Base-by-base conservation (phyloP, 2,329 filamentous ascomycete genomes). In the Ophiostoma himal-ulmi region DNA sequence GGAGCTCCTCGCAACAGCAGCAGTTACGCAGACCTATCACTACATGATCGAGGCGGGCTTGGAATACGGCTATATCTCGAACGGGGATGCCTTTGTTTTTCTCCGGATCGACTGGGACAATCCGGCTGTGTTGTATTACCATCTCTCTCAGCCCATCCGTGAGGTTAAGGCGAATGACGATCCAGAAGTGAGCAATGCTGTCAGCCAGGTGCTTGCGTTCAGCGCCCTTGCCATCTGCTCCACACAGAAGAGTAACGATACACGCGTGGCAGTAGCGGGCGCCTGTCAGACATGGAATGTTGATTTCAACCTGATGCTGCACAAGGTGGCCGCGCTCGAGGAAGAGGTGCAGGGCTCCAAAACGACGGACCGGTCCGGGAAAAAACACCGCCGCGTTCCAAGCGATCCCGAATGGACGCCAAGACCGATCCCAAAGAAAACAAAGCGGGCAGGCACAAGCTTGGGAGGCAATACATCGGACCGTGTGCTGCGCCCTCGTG, bases 31-130 rank as follows among this genome's bases (percentile, higher is more conserved):
- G 75, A 80, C 79, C 0, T 85, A 82, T 73, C 78, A 82, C 48
- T 84, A 85, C 75, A 86, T 86, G 79, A 79, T 85, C 11, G 74
- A 81, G 68, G 76, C 75, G 17, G 80, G 83, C 0, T 76, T 83
- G 7, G 78, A 81, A 70, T 83, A 82, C 72, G 78, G 82, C 13
- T 76, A 78, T 34, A 70, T 85, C 48, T 78, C 77, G 17, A 84
- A 80, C 1, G 80, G 80, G 30, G 79, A 84, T 74, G 77, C 78
- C 2, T 80, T 79, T 66, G 78, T 83, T 37, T 83, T 83, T 70
- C 77, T 84, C 22, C 78, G 74, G 48, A 72, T 75, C 67, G 71
- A 70, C 52, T 75, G 73, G 69, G 14, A 68, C 1, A 54, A 78
- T 34, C 75, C 76, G 0, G 70, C 70, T 7, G 77, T 73, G 11